Evolutionary conservation across 1,284 basidiomycete species (phyloP).

Genomic region (Sporisorium exsertum): DNA sequence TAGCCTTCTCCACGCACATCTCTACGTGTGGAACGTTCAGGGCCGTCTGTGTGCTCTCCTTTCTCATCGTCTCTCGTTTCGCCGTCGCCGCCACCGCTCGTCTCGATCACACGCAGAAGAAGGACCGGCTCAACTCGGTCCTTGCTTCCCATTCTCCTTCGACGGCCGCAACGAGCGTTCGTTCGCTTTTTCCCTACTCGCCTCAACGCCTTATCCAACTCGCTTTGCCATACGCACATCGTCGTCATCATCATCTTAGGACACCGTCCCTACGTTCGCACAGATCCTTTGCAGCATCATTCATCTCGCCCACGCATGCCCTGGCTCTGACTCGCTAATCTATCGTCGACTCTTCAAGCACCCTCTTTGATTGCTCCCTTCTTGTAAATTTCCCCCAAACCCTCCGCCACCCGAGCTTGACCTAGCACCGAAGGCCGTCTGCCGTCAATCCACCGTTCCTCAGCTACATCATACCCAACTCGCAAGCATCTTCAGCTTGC

Average conservation of each 20-base stretch:
- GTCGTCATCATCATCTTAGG: neutral
- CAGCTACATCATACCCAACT: neutral
- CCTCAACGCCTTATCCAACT: slow-evolving; percentile 24
- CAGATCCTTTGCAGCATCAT: neutral
- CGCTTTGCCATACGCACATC: slow-evolving; percentile 5
- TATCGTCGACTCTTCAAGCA: slow-evolving; percentile 4
- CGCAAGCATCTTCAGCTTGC: slow-evolving; percentile 3
- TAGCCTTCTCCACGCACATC: neutral
- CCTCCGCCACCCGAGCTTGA: neutral
- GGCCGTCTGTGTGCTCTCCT: slow-evolving; percentile 13
- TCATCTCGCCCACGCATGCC: slow-evolving; percentile 1
- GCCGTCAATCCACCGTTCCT: neutral
- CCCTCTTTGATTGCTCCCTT: neutral
- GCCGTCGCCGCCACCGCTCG: slow-evolving; percentile 2
- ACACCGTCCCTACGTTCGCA: neutral
- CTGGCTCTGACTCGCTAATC: slow-evolving; percentile 1
- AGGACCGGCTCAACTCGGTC: slow-evolving; percentile 49
- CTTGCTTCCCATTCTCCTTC: slow-evolving; percentile 3
- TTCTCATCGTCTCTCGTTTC: slow-evolving; percentile 2
- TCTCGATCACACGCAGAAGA: neutral
- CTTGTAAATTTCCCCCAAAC: slow-evolving; percentile 5
- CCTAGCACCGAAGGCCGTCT: too few species aligned
- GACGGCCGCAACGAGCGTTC: slow-evolving; percentile 11
- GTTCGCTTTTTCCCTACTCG: slow-evolving; percentile 13
- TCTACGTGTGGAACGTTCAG: slow-evolving; percentile 14